Percentiles rank a stretch among this genome's conserved stretches.
Conservation (phyloP, 1,284 basidiomycete genomes). For the Meira miltonrushii region DNA sequence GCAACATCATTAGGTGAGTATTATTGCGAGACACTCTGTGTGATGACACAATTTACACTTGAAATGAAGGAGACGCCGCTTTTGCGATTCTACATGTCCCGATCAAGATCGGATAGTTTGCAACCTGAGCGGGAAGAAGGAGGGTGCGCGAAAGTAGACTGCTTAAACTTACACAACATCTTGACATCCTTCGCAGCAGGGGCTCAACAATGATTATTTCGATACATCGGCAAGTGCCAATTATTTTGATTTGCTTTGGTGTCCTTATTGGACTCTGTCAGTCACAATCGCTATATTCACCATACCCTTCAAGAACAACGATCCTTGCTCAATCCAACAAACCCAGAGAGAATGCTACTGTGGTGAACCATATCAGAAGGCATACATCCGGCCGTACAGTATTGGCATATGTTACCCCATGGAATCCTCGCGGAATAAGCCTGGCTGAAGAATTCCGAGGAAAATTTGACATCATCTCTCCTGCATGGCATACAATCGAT, state of each 20-base stretch:
- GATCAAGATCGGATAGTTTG: too few relatives aligned
- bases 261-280: not conserved
- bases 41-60: too few relatives aligned
- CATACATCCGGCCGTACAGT: slow-evolving; percentile 13
- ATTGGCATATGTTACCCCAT: slow-evolving; percentile 36
- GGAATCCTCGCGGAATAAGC: slow-evolving; percentile 21
- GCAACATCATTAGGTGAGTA: too few relatives aligned
- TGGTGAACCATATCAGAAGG: slow-evolving; percentile 6
- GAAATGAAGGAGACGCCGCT: too few relatives aligned
- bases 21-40: too few relatives aligned
- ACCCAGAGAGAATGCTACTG: not conserved
- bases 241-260: not conserved
- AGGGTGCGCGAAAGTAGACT: too few relatives aligned
- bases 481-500: slow-evolving; percentile 35
- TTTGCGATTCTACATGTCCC: too few relatives aligned
- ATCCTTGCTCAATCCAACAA: slow-evolving; percentile 3
- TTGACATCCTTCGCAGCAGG: too few relatives aligned
- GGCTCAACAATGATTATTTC: too few relatives aligned
- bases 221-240: not conserved
- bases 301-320: slow-evolving; percentile 9
- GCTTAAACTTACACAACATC: too few relatives aligned
- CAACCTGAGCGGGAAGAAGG: too few relatives aligned
- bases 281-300: slow-evolving; percentile 4
- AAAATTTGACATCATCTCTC: slow-evolving; percentile 28
- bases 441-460: slow-evolving; percentile 15